Evolutionary conservation across 306 rosid species (phyloP), one percentile per base, ranked within the genome.

Genomic region (Prunus armeniaca): DNA sequence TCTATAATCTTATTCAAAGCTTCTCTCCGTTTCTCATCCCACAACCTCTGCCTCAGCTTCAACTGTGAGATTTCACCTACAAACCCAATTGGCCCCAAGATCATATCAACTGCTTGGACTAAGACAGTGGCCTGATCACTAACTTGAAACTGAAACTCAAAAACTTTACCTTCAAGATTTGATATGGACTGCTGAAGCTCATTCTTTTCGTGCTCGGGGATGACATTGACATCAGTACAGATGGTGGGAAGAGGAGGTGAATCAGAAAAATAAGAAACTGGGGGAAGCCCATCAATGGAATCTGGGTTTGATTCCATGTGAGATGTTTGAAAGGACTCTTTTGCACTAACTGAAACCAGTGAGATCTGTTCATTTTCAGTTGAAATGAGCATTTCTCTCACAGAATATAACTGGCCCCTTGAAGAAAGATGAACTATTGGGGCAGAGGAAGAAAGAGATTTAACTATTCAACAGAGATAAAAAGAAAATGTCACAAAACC

Each of bases 1-100:
- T 90, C 97, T 74, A 94, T 71, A 77, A 94, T 92, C 89, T 86
- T 92, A 61, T 90, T 92, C 91, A 94, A 75, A 6, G 95, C 91
- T 81, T 92, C 93, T 79, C 88, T 88, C 62, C 97, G 75, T 79
- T 89, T 90, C 51, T 78, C 82, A 74, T 89, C 81, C 71, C 82
- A 84, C 1, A 46, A 11, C 71, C 77, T 84, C 67, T 82, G 87
- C 84, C 87, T 86, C 52, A 76, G 18, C 85, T 83, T 89, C 91
- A 90, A 84, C 81, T 86, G 84, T 67, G 87, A 88, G 70, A 90
- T 72, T 67, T 92, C 95, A 58, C 91, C 98, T 94, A 47, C 81
- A 81, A 61, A 86, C 72, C 43, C 80, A 81, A 76, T 52, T 61
- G 77, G 79, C 41, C 41, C 7, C 32, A 52, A 47, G 18, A 60